A percentile compares a stretch with the other conserved stretches of the same genome.
phyloP scores from a whole-genome alignment of 768 basidiomycete species.

The Rhizopogon salebrosus region DNA sequence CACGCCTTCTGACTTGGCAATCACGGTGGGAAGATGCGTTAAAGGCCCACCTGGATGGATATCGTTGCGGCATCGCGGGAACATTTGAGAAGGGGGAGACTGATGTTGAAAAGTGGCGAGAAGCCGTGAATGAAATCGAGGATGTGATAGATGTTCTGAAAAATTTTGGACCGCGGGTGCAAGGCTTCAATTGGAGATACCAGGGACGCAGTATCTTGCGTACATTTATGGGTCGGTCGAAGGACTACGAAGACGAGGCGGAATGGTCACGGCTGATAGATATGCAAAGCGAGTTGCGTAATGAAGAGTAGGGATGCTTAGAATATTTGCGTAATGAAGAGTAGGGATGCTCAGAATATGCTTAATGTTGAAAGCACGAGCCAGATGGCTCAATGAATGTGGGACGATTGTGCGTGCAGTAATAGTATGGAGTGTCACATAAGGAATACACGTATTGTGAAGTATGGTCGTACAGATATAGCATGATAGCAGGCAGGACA shows the following conservation, averaged over 20 bases:
- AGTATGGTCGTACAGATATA: background rate
- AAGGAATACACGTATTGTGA: background rate
- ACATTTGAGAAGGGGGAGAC: slow-evolving; percentile 64
- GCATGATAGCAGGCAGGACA: background rate
- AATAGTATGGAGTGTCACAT: slow-evolving; percentile 6
- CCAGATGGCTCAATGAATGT: background rate
- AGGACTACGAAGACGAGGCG: slow-evolving; percentile 83
- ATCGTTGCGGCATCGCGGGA: slow-evolving; percentile 62
- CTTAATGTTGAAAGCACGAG: background rate
- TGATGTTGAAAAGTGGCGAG: slow-evolving; percentile 63
- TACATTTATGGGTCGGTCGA: slow-evolving; percentile 84
- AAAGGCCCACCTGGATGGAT: slow-evolving; percentile 81
- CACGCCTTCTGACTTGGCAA: slow-evolving; percentile 73
- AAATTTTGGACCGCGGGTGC: slow-evolving; percentile 74
- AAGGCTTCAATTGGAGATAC: slow-evolving; percentile 68
- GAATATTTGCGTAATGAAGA: slow-evolving; percentile 13
- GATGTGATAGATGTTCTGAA: slow-evolving; percentile 79
- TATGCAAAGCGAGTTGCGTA: slow-evolving; percentile 35
- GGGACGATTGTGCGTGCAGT: slow-evolving; percentile 9
- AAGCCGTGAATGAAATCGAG: slow-evolving; percentile 73
- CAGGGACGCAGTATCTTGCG: slow-evolving; percentile 84
- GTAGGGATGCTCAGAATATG: slow-evolving; percentile 4
- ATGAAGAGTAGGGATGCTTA: slow-evolving; percentile 8
- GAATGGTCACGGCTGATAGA: slow-evolving; percentile 72
- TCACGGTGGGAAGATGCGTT: slow-evolving; percentile 70